These are phyloP conservation scores for Cylindrodendrum hubeiense DNA, from an alignment of 2,329 filamentous ascomycete genomes.

Conservation along the genomic window DNA sequence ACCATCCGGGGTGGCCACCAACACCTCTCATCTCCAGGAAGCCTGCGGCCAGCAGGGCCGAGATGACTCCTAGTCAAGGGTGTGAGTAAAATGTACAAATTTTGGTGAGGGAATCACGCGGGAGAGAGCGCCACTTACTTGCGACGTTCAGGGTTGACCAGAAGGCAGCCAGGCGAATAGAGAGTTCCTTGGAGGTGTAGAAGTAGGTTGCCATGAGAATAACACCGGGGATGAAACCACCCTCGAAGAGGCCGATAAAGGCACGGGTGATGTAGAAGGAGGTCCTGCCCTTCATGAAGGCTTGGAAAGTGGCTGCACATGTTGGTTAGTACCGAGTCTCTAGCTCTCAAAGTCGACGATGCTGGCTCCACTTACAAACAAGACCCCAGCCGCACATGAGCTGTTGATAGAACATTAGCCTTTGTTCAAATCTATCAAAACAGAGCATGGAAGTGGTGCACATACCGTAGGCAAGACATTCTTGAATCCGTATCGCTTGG, in stretches of 20 bases:
- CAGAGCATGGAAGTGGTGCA: not conserved
- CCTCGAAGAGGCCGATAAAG: constrained; percentile 66
- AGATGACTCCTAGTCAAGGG: constrained; percentile 54
- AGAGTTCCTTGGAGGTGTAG: constrained; percentile 77
- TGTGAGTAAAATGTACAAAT: constrained; percentile 53
- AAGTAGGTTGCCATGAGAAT: constrained; percentile 79
- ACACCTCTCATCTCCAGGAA: constrained; percentile 64
- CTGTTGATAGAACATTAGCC: constrained; percentile 4
- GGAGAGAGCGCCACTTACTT: constrained; percentile 32
- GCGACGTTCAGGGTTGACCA: constrained; percentile 67
- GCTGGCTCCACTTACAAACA: constrained; percentile 48
- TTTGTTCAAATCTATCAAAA: not conserved
- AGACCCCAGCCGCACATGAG: constrained; percentile 64
- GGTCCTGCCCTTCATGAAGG: constrained; percentile 61
- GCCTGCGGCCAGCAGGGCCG: constrained; percentile 60
- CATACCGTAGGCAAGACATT: constrained; percentile 61
- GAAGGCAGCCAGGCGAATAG: constrained; percentile 75
- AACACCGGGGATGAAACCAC: constrained; percentile 70
- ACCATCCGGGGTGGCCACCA: constrained; percentile 64
- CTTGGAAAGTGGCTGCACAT: constrained; percentile 57
- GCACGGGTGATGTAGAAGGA: constrained; percentile 65
- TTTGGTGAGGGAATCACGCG: constrained; percentile 35
- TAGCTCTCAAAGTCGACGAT: not conserved
- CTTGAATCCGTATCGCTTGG: constrained; percentile 65
- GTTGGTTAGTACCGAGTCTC: constrained; percentile 47